Base-by-base conservation (phyloP, 257 asterid genomes). In the Anisodus tanguticus region DNA sequence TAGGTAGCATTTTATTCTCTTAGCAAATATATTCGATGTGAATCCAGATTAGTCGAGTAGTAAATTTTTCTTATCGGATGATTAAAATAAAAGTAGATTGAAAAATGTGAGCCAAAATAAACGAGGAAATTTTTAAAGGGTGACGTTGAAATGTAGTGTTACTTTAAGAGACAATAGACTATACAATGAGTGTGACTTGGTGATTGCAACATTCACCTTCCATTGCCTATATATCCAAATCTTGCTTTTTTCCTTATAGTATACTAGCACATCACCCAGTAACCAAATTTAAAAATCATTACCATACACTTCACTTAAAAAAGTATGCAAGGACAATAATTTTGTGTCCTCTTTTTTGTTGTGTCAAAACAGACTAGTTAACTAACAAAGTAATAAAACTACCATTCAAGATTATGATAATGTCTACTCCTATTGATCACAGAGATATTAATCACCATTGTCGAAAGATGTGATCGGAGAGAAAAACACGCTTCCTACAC, bases 101-200 rank as follows among this genome's bases (percentile, higher is more conserved):
- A 86, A 83, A 80, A 70, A 77, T 83, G 22, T 58, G 43, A 74
- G 47, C 85, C 55, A 68, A 26, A 71, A 54, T 11, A 54, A 66
- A 85, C 81, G 80, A 26, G 84, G 83, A 80, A 71, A 57, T 13
- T 55, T 54, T 79, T 86, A 81, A 71, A 80, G 86, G 89, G 11
- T 79, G 91, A 86, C 12, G 70, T 58, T 15, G 90, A 85, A 84
- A 84, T 62, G 54, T 80, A 85, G 88, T 81, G 51, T 51, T 86
- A 77, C 88, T 89, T 86, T 89, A 62, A 71, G 89, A 86, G 90
- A 89, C 90, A 89, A 68, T 70, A 54, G 51, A 83, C 83, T 84
- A 86, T 63, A 55, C 82, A 67, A 58, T 86, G 90, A 89, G 68
- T 69, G 71, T 79, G 91, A 89, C 86, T 69, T 69, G 57, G 76